These are phyloP conservation scores for Fermentozyma sake DNA, from an alignment of 1,139 yeast species.

Conservation along the genomic window DNA sequence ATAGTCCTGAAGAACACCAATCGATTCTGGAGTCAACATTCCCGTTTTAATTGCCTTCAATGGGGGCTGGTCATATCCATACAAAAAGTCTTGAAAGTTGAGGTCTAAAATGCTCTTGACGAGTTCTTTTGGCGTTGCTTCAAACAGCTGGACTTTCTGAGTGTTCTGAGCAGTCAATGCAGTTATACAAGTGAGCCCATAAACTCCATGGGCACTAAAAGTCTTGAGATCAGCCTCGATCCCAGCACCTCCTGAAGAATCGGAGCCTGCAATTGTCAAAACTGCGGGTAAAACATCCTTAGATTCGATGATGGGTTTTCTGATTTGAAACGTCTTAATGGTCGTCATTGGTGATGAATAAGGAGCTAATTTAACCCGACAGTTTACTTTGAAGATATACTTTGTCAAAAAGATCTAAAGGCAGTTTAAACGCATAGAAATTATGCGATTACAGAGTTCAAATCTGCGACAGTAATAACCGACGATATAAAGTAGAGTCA, in stretches of 20 bases:
- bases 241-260: slow-evolving; percentile 93
- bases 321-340: too few relatives aligned
- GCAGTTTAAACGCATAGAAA: too few relatives aligned
- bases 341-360: too few relatives aligned
- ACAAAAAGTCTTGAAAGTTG: slow-evolving; percentile 58
- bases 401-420: too few relatives aligned
- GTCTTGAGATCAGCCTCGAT: slow-evolving; percentile 91
- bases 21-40: slow-evolving; percentile 61
- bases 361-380: too few relatives aligned
- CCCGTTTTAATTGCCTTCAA: slow-evolving; percentile 78
- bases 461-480: too few relatives aligned
- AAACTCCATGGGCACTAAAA: slow-evolving; percentile 71
- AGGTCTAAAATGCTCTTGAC: slow-evolving; percentile 47
- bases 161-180: slow-evolving; percentile 87
- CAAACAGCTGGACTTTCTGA: slow-evolving; percentile 50
- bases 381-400: too few relatives aligned
- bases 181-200: slow-evolving; percentile 75
- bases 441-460: too few relatives aligned
- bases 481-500: too few relatives aligned
- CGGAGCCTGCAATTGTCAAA: slow-evolving; percentile 77
- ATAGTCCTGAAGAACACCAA: slow-evolving; percentile 40
- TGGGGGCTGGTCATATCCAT: slow-evolving; percentile 23
- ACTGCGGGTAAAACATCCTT: slow-evolving; percentile 48
- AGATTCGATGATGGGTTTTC: too few relatives aligned
- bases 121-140: slow-evolving; percentile 40